phyloP scores from a whole-genome alignment of 805 yeast genomes.

The Candida piceae region DNA sequence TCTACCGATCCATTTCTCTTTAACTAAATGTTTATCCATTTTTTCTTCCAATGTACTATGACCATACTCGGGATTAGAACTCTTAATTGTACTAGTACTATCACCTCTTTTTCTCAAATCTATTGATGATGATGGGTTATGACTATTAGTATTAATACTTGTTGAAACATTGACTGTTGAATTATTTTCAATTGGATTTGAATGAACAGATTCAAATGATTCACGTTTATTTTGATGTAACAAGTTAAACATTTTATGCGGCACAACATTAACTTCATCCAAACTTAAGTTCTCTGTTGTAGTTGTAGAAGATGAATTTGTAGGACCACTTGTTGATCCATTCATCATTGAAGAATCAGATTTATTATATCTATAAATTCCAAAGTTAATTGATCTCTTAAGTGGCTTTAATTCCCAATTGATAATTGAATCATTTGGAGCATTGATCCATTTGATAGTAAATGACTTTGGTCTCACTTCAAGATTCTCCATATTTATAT shows the following conservation, averaged over 20 bases:
- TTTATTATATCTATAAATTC: slow-evolving; percentile 28
- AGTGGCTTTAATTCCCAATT: slow-evolving; percentile 81
- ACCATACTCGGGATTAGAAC: slow-evolving; percentile 34
- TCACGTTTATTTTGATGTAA: slow-evolving; percentile 16
- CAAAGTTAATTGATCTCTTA: slow-evolving; percentile 49
- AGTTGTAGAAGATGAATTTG: slow-evolving; percentile 11
- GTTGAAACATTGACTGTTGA: no score
- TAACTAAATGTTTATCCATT: slow-evolving; percentile 46
- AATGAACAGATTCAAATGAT: slow-evolving; percentile 18
- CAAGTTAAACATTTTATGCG: slow-evolving; percentile 23
- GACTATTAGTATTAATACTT: no score
- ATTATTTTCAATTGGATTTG: not conserved
- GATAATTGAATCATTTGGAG: slow-evolving; percentile 59
- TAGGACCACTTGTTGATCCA: not conserved
- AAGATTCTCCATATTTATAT: slow-evolving; percentile 66
- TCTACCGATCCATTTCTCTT: slow-evolving; percentile 51
- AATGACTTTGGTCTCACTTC: slow-evolving; percentile 89
- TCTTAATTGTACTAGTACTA: slow-evolving; percentile 31
- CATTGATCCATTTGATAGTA: slow-evolving; percentile 85
- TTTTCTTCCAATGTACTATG: slow-evolving; percentile 43
- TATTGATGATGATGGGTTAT: not conserved
- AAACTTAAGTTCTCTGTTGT: slow-evolving; percentile 20
- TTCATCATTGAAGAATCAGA: slow-evolving; percentile 7
- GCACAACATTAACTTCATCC: slow-evolving; percentile 28
- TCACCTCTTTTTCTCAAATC: slow-evolving; percentile 12